Evolutionary conservation across 139 green algal species (phyloP), one percentile per base, ranked within the genome.

Genomic region (Protoeuglena noctilucae): DNA sequence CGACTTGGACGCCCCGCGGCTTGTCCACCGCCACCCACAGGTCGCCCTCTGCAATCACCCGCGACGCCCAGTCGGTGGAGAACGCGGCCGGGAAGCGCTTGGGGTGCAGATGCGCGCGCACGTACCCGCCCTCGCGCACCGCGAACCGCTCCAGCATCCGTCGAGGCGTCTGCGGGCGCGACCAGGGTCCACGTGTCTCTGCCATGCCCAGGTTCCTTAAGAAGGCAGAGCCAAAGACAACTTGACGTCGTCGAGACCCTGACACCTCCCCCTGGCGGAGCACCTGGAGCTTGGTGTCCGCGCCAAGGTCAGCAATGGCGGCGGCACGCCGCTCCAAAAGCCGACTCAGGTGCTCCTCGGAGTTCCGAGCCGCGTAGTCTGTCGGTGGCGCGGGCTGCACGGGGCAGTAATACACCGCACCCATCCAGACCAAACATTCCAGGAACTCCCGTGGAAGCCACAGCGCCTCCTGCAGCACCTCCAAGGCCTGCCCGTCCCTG

Each of bases 1-100:
- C 49, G 1, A 84, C 79, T 47, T 80, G 80, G 30, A 91, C 51
- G 2, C 78, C 74, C 1, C 73, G n/a, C 2, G 84, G 84, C 67
- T 93, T 93, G 70, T 80, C 70, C 4, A 88, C 59, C n/a, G 87
- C 79, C 28, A 88, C 69, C 51, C 52, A 85, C 18, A 75, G 57
- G 0, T 56, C 29, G 0, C 6, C 26, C 24, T 68, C 29, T 4
- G 51, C 34, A 7, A 93, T 16, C 0, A 93, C 27, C 0, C 73
- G 59, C 22, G 46, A 5, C 23, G 23, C 24, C 49, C 49, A 55
- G 21, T 34, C 49, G 16, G 12, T 30, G 5, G 6, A 4, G 12
- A 14, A 29, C 23, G 49, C 49, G 21, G 21, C 22, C 23, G 49
- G 49, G 49, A 40, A 55, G 21, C 49, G 29, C 49, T 23, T 30